Evolutionary conservation across 148 eudicot genomes (phyloP).

Genomic region (Spergularia bocconei): DNA sequence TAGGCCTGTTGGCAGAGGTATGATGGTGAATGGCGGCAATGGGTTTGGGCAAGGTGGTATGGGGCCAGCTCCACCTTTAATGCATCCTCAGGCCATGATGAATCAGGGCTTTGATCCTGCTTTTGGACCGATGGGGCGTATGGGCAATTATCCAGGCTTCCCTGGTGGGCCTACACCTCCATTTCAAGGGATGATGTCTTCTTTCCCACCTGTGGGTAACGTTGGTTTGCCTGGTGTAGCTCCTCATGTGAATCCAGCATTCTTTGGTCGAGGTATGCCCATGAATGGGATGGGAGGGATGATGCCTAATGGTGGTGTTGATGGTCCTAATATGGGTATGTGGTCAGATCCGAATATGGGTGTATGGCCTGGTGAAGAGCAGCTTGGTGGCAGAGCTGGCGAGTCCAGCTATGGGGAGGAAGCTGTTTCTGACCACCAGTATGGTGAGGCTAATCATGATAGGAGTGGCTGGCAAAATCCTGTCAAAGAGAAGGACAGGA

Average conservation of each 20-base stretch:
- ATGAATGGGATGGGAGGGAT: slow-evolving; percentile 83
- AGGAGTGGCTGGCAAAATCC: slow-evolving; percentile 59
- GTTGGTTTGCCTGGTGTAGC: slow-evolving; percentile 84
- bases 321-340: slow-evolving; percentile 84
- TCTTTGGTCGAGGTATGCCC: slow-evolving; percentile 82
- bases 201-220: slow-evolving; percentile 67
- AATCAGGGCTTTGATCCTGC: slow-evolving; percentile 84
- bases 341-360: slow-evolving; percentile 84
- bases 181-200: slow-evolving; percentile 65
- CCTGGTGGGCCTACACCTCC: slow-evolving; percentile 69
- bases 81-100: slow-evolving; percentile 88
- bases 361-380: slow-evolving; percentile 84
- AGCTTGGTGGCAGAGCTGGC: slow-evolving; percentile 53
- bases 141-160: slow-evolving; percentile 61
- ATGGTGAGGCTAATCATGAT: slow-evolving; percentile 72
- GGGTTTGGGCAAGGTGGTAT: slow-evolving; percentile 75
- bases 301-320: slow-evolving; percentile 75
- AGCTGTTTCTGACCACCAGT: slow-evolving; percentile 75
- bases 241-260: slow-evolving; percentile 91
- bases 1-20: slow-evolving; percentile 58
- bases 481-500: slow-evolving; percentile 62
- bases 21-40: slow-evolving; percentile 64
- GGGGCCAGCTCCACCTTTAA: slow-evolving; percentile 57
- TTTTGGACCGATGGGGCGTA: slow-evolving; percentile 84
- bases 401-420: slow-evolving; percentile 90